Conservation (phyloP, 306 rosid species). For the Hippophae rhamnoides region DNA sequence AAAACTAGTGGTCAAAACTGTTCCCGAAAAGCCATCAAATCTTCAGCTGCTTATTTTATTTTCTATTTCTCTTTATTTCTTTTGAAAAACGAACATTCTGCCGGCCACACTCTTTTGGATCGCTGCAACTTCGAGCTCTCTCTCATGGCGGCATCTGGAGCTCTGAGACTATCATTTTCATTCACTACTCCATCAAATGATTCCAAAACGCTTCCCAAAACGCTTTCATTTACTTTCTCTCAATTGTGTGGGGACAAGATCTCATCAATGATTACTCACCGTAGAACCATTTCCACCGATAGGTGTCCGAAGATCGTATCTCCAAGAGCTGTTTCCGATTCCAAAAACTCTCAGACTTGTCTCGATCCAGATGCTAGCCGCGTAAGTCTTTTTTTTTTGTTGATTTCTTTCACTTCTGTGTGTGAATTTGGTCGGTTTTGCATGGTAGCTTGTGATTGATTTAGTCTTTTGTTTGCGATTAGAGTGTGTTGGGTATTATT, state of each 20-base stretch:
- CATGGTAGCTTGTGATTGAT: constrained; percentile 1
- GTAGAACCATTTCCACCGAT: neutral
- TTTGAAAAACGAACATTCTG: too few species aligned
- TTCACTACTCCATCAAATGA: neutral
- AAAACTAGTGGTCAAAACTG: too few species aligned
- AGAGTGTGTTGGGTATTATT: constrained; percentile 94
- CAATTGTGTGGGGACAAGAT: constrained; percentile 21
- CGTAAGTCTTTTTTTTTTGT: constrained; percentile 26
- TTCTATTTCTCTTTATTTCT: too few species aligned
- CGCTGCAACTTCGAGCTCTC: constrained; percentile 1
- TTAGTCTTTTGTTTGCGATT: constrained; percentile 13
- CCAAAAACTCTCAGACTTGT: constrained; percentile 83
- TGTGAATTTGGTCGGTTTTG: neutral
- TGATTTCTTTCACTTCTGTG: neutral
- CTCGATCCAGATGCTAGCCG: constrained; percentile 99
- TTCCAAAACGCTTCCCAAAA: neutral
- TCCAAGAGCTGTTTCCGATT: constrained; percentile 87
- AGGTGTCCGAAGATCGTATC: constrained; percentile 38
- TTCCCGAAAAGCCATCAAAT: too few species aligned
- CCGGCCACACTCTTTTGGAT: too few species aligned
- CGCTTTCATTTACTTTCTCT: constrained; percentile 17
- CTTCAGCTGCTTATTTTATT: too few species aligned
- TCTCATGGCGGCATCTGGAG: constrained; percentile 22
- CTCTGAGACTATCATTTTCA: constrained; percentile 3
- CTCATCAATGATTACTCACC: neutral